Percentiles rank a stretch among this genome's conserved stretches.
Evolutionary conservation across 164 flowering plant species (phyloP).

Genomic region (Malania oleifera): DNA sequence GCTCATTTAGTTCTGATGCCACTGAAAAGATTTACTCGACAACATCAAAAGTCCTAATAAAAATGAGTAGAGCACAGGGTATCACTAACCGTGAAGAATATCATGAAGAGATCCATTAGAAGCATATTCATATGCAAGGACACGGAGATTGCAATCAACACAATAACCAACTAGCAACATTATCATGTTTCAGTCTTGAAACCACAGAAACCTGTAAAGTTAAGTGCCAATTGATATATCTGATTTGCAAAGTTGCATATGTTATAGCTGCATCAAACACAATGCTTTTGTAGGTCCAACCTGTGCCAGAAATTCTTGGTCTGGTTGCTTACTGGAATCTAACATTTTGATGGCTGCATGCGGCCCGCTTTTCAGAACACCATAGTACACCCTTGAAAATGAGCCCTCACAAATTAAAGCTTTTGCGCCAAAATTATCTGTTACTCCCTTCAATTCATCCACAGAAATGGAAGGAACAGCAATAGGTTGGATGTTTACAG

Average conservation of each 20-base stretch:
- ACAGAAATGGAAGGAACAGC: conserved; percentile 39
- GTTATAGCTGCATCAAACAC: background rate
- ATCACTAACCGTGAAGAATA: conserved; percentile 58
- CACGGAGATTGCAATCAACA: conserved; percentile 55
- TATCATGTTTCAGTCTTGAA: conserved; percentile 57
- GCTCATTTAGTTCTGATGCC: too few relatives aligned
- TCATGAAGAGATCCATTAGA: conserved; percentile 76
- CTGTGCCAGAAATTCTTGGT: conserved; percentile 54
- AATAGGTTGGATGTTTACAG: conserved; percentile 37
- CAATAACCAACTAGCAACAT: conserved; percentile 64
- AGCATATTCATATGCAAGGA: conserved; percentile 66
- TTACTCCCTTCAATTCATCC: conserved; percentile 50
- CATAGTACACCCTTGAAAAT: conserved; percentile 45
- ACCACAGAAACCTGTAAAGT: conserved; percentile 61
- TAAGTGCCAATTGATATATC: background rate
- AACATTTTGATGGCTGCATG: conserved; percentile 49
- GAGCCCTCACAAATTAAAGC: conserved; percentile 57
- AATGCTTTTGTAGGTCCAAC: conserved; percentile 16
- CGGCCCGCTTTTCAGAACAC: conserved; percentile 34
- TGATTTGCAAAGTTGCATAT: background rate
- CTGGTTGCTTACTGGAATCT: conserved; percentile 51
- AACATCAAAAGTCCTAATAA: too few relatives aligned
- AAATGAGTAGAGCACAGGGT: too few relatives aligned
- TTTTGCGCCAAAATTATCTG: conserved; percentile 47
- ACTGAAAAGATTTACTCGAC: too few relatives aligned